Evolutionary conservation across 2,329 filamentous ascomycete species (phyloP).

Genomic region (Cylindrodendrum hubeiense): DNA sequence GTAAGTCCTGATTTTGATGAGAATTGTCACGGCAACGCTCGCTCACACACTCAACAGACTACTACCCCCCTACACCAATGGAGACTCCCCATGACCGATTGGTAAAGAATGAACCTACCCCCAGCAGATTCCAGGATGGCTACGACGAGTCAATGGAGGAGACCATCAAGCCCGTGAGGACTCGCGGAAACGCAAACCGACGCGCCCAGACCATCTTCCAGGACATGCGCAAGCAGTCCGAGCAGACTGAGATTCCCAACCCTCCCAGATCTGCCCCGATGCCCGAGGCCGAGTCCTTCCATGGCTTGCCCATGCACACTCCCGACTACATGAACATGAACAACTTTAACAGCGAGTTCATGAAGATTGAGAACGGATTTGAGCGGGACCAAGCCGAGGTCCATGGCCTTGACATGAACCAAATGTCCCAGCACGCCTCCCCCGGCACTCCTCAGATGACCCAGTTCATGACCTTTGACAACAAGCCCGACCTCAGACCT

Average conservation of each 20-base stretch:
- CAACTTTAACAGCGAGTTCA: slow-evolving; percentile 59
- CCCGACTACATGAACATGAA: slow-evolving; percentile 70
- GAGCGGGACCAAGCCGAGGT: slow-evolving; percentile 50
- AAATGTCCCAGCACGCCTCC: slow-evolving; percentile 64
- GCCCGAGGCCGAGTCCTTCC: slow-evolving; percentile 59
- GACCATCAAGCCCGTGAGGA: slow-evolving; percentile 69
- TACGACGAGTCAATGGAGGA: slow-evolving; percentile 77
- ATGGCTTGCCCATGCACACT: slow-evolving; percentile 65
- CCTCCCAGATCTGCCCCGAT: slow-evolving; percentile 66
- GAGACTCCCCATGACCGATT: slow-evolving; percentile 69
- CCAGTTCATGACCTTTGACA: slow-evolving; percentile 59
- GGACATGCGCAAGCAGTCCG: slow-evolving; percentile 68
- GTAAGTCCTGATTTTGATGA: slow-evolving; percentile 58
- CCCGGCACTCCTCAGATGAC: slow-evolving; percentile 63
- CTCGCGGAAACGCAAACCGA: slow-evolving; percentile 52
- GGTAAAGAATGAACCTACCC: slow-evolving; percentile 56
- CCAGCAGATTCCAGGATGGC: slow-evolving; percentile 67
- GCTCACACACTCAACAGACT: slow-evolving; percentile 56
- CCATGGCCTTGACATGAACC: slow-evolving; percentile 54
- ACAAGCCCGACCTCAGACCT: slow-evolving; percentile 56
- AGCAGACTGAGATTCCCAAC: slow-evolving; percentile 65
- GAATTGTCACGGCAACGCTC: slow-evolving; percentile 16
- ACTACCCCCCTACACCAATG: slow-evolving; percentile 76
- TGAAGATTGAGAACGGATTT: slow-evolving; percentile 53
- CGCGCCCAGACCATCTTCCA: slow-evolving; percentile 67